Base-by-base conservation (phyloP, 2,329 filamentous ascomycete genomes). In the Hypoxylon sp. region DNA sequence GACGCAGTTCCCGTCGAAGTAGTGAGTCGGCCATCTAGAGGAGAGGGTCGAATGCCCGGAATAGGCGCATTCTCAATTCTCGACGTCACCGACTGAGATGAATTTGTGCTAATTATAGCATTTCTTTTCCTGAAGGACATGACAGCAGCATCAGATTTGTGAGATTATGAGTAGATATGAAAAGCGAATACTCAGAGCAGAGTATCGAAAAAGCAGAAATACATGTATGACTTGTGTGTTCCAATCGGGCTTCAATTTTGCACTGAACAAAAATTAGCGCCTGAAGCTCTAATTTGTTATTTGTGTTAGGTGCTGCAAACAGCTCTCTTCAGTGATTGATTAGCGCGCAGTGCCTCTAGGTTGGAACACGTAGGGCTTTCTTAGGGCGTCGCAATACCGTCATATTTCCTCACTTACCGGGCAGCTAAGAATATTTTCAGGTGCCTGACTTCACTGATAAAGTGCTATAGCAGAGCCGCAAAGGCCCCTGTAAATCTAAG, bases 1-100 rank as follows among this genome's bases (percentile, higher is more conserved):
- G 91, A 96, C 3, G 84, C 80, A 0, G 91, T 93, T 15, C 94
- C 94, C 0, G 94, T 97, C 0, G 94, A 99, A 2, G 89, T 97
- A 5, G 90, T 96, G 26, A 86, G 80, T 36, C 91, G 86, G 47
- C 93, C 93, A 68, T 96, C 92, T 21, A 96, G 76, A 35, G 92
- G 90, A 8, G 94, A 99, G 11, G 93, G 90, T 38, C 93, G 85
- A 15, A 91, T 80, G 13, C 80, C 81, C 0, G 73, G 69, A 2
- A 73, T 63, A 27, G 75, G 71, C 13, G 70, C 65, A 52, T 69
- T 71, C 52, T 74, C 73, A 37, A 64, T 66, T 29, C 67, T 66
- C 11, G 70, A 52, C 27, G 71, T 70, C 27, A 59, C 40, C n/a
- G 60, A 40, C 49, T 67, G 65, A 20, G 68, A 60, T 19, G 69